Conservation (phyloP, 257 asterid species). For the Asclepias syriaca region DNA sequence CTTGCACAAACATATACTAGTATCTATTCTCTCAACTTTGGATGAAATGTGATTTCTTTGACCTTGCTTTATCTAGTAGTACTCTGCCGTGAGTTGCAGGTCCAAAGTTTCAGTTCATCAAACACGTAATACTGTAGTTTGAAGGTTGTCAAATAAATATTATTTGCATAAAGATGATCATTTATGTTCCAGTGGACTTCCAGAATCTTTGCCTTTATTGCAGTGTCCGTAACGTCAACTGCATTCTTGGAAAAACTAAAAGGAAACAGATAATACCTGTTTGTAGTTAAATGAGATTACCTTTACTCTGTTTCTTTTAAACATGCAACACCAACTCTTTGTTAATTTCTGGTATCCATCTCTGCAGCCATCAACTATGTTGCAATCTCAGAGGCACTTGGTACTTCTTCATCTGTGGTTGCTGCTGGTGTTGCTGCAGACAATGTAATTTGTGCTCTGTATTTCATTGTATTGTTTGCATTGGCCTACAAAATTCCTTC, state of each 20-base stretch:
- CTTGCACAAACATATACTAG: neutral
- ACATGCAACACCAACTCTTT: neutral
- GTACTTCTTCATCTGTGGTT: conserved; percentile 61
- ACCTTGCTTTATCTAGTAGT: neutral
- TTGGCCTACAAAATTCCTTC: conserved; percentile 74
- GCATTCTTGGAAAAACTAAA: no score
- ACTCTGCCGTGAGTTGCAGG: neutral
- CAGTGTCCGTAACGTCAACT: no score
- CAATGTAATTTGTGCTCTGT: conserved; percentile 67
- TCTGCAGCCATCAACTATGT: conserved; percentile 76
- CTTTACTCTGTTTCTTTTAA: neutral
- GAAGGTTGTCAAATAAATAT: neutral
- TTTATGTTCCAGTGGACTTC: neutral
- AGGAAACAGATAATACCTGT: neutral
- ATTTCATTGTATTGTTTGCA: conserved; percentile 61
- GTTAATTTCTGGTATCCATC: neutral
- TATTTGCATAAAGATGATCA: neutral
- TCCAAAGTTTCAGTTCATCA: neutral
- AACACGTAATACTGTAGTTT: neutral
- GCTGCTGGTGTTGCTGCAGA: conserved; percentile 96
- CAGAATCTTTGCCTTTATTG: neutral
- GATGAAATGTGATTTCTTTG: neutral
- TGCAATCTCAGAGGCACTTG: conserved; percentile 75
- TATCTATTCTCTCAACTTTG: neutral
- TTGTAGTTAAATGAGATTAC: neutral